phyloP scores from a whole-genome alignment of 352 stramenopile genomes.

The Thalassiosira hispida region DNA sequence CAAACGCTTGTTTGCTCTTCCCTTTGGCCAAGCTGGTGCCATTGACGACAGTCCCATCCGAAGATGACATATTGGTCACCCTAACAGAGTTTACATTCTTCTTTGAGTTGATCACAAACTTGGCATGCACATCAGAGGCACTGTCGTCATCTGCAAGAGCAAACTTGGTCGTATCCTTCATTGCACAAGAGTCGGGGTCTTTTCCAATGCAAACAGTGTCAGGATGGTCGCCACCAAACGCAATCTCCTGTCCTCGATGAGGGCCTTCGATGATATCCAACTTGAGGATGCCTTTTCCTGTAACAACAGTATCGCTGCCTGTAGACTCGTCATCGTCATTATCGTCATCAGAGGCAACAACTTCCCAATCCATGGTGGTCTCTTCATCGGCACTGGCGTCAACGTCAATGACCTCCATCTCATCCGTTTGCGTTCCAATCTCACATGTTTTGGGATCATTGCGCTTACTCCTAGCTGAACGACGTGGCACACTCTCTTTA shows the following conservation, averaged over 20 bases:
- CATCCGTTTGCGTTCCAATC: constrained; percentile 27
- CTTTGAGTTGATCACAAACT: constrained; percentile 48
- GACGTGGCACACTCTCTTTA: constrained; percentile 1
- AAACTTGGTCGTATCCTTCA: constrained; percentile 36
- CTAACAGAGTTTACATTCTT: constrained; percentile 50
- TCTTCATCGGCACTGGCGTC: constrained; percentile 14
- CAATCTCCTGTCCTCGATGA: constrained; percentile 47
- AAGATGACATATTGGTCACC: constrained; percentile 64
- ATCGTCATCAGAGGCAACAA: constrained; percentile 9
- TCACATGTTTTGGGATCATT: constrained; percentile 4
- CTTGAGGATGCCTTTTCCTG: constrained; percentile 30
- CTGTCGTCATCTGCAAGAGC: constrained; percentile 38
- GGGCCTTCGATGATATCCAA: constrained; percentile 59
- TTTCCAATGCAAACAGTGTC: constrained; percentile 57
- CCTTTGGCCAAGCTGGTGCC: constrained; percentile 40
- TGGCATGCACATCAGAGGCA: constrained; percentile 50
- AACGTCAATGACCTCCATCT: constrained; percentile 3
- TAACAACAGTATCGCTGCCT: not conserved
- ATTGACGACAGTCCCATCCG: constrained; percentile 57
- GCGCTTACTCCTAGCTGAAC: not conserved
- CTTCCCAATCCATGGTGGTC: constrained; percentile 60
- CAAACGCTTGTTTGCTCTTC: constrained; percentile 62
- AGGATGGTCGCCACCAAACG: constrained; percentile 33
- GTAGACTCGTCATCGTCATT: constrained; percentile 35
- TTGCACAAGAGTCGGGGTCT: constrained; percentile 29